Evolutionary conservation across 129 eudicot species (phyloP), one percentile per base, ranked within the genome.

Genomic region (Apium graveolens): DNA sequence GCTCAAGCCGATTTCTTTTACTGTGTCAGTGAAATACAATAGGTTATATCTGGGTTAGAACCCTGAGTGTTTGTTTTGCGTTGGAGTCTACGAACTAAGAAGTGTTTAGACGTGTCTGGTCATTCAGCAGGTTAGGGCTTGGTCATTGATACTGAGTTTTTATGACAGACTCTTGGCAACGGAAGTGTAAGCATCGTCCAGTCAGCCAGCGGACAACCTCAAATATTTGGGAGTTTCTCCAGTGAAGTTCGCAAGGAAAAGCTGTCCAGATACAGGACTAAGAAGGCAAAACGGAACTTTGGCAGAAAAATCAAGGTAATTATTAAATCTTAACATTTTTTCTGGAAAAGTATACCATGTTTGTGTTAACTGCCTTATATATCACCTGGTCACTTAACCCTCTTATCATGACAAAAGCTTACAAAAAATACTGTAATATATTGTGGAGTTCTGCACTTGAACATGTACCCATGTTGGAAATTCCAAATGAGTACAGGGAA

Each of bases 261-360:
- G 97, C 97, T 96, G 81, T 86, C 99, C 37, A 89, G 99, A 89
- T 96, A 96, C 93, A 83, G 97, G 88, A 88, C 78, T 66, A 96
- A 96, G 97, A 96, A 92, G 79, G 34, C 88, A 72, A 96, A 85
- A 91, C 86, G 99, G 83, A 96, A 96, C 80, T 96, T 92, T 80
- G 99, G 97, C 74, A 78, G 97, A 87, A 96, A 90, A 86, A 90
- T 96, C 80, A 96, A 96, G 77, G 77, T 74, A 43, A 43, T 29
- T 16, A 74, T 26, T 43, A 4, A 39, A 42, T 41, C 51, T 72
- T n/a, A 3, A 21, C 2, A 16, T 7, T 29, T 21, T 49, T 55
- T 55, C 65, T 55, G 27, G 65, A 55, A 24, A 55, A 13, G 9
- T 24, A 0, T 20, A 21, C 11, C 11, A 7, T 21, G 12, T 9